Percentiles rank a stretch among this genome's conserved stretches.
These are phyloP conservation scores for Eragrostis nindensis DNA, from an alignment of 176 grass and related monocot species.

Conservation along the genomic window DNA sequence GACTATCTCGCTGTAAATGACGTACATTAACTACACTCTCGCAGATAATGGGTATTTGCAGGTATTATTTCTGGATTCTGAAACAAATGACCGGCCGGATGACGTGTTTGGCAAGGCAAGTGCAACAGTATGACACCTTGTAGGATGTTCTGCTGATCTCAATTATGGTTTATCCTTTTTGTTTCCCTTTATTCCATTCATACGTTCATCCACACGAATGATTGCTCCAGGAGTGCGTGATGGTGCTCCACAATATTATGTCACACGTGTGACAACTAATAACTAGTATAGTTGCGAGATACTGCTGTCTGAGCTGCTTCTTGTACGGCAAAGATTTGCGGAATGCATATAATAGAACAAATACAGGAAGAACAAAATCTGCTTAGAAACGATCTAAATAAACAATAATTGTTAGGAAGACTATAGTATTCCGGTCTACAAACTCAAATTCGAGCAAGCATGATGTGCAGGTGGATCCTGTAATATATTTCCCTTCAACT, in stretches of 20 bases:
- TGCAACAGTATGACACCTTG: no score
- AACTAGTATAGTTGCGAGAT: not conserved
- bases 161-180: not conserved
- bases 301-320: conserved; percentile 20
- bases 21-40: no score
- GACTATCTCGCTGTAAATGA: no score
- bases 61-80: no score
- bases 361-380: not conserved
- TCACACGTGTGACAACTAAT: conserved; percentile 48
- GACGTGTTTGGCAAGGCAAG: no score
- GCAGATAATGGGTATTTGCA: no score
- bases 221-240: conserved; percentile 44
- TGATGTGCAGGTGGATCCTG: no score
- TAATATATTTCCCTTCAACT: no score
- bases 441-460: no score
- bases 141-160: conserved; percentile 8
- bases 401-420: not conserved
- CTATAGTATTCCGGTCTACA: no score
- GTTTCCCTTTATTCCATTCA: conserved; percentile 18
- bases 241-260: conserved; percentile 53
- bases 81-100: no score
- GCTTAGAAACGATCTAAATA: not conserved
- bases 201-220: conserved; percentile 21
- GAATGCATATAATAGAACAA: not conserved
- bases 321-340: not conserved